These are phyloP conservation scores for Rosa rugosa DNA, from an alignment of 306 rosid genomes.

Conservation along the genomic window DNA sequence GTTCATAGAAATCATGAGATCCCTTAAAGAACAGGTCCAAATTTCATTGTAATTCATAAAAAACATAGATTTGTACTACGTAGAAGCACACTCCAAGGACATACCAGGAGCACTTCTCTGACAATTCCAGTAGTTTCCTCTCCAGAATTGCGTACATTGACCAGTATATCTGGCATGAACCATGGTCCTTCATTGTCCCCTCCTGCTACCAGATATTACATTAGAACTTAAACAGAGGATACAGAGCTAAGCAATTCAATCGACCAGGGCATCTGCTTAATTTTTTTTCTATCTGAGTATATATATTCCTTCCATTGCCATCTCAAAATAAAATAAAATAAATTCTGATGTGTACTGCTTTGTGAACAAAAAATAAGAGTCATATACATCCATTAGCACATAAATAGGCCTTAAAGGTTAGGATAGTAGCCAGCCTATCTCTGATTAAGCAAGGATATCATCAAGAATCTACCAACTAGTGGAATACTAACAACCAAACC, in stretches of 20 bases:
- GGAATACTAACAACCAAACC: neutral
- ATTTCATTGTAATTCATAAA: conserved; percentile 1
- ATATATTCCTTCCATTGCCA: no score
- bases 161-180: conserved; percentile 85
- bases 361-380: no score
- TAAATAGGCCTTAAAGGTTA: no score
- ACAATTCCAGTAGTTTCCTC: conserved; percentile 74
- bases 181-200: conserved; percentile 90
- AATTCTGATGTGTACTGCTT: no score
- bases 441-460: neutral
- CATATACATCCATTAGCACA: no score
- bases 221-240: neutral
- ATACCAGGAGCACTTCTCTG: conserved; percentile 90
- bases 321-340: no score
- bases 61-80: neutral
- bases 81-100: conserved; percentile 15
- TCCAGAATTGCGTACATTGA: conserved; percentile 72
- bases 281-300: no score
- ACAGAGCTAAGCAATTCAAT: neutral
- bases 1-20: neutral
- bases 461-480: neutral
- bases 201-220: conserved; percentile 45
- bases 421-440: neutral
- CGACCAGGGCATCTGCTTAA: neutral
- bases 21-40: neutral